These are phyloP conservation scores for Tremella yokohamensis DNA, from an alignment of 768 basidiomycete species.

Conservation along the genomic window DNA sequence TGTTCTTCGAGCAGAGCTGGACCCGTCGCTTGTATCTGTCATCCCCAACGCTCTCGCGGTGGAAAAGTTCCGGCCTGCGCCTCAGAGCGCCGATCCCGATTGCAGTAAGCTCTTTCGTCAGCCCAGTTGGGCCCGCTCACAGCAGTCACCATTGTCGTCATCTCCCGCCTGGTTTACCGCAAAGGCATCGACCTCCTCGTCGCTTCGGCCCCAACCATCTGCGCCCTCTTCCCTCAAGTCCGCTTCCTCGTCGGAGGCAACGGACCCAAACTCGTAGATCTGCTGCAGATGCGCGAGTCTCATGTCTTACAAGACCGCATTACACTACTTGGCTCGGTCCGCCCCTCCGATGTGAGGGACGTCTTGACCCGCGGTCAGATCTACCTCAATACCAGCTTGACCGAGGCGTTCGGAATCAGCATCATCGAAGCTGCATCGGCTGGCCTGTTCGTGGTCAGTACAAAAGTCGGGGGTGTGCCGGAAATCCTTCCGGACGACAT, in stretches of 20 bases:
- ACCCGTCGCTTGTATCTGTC: conserved; percentile 71
- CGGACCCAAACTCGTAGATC: conserved; percentile 89
- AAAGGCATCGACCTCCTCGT: conserved; percentile 96
- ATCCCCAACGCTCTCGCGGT: conserved; percentile 90
- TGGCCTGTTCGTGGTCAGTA: conserved; percentile 89
- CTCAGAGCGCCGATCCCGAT: conserved; percentile 38
- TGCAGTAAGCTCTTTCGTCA: conserved; percentile 55
- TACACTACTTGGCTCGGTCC: conserved; percentile 77
- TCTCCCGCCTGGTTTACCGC: conserved; percentile 86
- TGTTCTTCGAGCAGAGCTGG: conserved; percentile 76
- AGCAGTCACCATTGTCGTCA: conserved; percentile 81
- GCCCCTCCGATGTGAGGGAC: conserved; percentile 74
- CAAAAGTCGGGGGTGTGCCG: conserved; percentile 89
- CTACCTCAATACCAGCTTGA: conserved; percentile 91
- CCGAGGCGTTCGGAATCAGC: conserved; percentile 95
- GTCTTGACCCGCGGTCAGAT: conserved; percentile 85
- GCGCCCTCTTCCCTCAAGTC: conserved; percentile 76
- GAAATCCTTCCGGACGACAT: conserved; percentile 90
- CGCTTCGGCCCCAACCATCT: conserved; percentile 85
- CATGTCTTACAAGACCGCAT: conserved; percentile 84
- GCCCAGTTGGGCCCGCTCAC: neutral
- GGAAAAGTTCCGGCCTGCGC: conserved; percentile 73
- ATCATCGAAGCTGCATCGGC: conserved; percentile 94
- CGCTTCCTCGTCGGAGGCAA: conserved; percentile 86
- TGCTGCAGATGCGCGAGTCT: conserved; percentile 93